Evolutionary conservation across 116 monocot species (phyloP).

Genomic region (Posidonia oceanica): DNA sequence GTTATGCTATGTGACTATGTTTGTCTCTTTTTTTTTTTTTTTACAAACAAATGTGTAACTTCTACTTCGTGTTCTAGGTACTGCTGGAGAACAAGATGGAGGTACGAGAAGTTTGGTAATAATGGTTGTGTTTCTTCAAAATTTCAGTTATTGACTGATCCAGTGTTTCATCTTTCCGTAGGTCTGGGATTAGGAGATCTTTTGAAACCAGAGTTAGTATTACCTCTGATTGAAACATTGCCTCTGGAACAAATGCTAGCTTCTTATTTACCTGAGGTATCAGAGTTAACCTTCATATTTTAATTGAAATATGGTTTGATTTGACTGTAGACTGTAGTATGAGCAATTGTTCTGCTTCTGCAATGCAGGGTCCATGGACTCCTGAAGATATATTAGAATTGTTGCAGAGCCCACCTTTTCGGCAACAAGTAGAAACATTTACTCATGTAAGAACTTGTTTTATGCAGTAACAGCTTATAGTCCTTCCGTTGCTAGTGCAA

Average conservation of each 20-base stretch:
- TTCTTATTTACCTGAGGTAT: conserved; percentile 79
- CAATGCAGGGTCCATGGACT: conserved; percentile 60
- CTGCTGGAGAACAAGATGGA: conserved; percentile 63
- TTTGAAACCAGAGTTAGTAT: conserved; percentile 83
- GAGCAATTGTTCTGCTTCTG: not conserved
- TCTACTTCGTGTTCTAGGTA: conserved; percentile 13
- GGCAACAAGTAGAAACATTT: conserved; percentile 92
- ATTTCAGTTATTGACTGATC: not conserved
- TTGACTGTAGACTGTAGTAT: not conserved
- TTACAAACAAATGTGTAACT: not conserved
- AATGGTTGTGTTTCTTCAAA: too few species aligned
- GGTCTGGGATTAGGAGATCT: conserved; percentile 86
- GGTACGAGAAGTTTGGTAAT: conserved; percentile 20
- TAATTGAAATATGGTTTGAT: not conserved
- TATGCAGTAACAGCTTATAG: not conserved
- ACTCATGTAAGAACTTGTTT: conserved; percentile 44
- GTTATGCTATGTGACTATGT: not conserved
- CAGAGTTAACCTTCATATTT: not conserved
- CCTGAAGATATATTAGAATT: conserved; percentile 54
- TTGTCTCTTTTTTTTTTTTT: not conserved
- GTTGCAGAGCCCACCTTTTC: conserved; percentile 88
- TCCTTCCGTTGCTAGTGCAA: not conserved
- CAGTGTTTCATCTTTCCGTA: conserved; percentile 9
- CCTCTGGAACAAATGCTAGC: conserved; percentile 52
- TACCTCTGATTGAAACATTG: conserved; percentile 61